Conservation (phyloP, 805 yeast species). For the Middelhovenomyces tepae region DNA sequence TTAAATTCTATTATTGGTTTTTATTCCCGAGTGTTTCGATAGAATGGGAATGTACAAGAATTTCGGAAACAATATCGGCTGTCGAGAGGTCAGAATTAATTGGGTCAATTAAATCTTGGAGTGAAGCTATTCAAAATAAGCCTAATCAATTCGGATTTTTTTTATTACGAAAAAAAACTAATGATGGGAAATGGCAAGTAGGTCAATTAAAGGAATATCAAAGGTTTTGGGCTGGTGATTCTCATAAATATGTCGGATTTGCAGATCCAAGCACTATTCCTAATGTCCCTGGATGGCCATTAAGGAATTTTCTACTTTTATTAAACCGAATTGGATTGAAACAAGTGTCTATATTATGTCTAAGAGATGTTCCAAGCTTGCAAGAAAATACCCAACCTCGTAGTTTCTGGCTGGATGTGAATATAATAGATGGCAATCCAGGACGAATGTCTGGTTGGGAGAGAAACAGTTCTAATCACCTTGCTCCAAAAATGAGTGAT, state of each 20-base stretch:
- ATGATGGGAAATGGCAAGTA: constrained; percentile 11
- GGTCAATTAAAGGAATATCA: constrained; percentile 15
- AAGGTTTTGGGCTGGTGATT: constrained; percentile 13
- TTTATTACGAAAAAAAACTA: constrained; percentile 16
- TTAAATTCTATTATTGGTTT: constrained; percentile 84
- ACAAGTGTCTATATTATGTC: constrained; percentile 32
- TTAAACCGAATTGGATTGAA: constrained; percentile 31
- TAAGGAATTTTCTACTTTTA: constrained; percentile 50
- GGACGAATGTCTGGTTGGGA: constrained; percentile 81
- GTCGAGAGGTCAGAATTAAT: constrained; percentile 4
- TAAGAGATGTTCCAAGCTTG: constrained; percentile 24
- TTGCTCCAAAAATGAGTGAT: constrained; percentile 79
- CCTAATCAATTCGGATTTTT: constrained; percentile 24
- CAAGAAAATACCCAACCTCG: constrained; percentile 7
- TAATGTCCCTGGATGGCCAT: constrained; percentile 40
- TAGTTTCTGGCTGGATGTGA: constrained; percentile 23
- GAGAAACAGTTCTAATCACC: constrained; percentile 55
- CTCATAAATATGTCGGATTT: constrained; percentile 26
- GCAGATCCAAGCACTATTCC: constrained; percentile 32
- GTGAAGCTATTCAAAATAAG: constrained; percentile 13
- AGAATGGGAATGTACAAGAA: constrained; percentile 34
- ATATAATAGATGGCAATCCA: constrained; percentile 2
- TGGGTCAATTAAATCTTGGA: constrained; percentile 8
- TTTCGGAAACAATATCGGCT: neutral
- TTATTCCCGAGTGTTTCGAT: constrained; percentile 60